Base-by-base conservation (phyloP, 2,329 filamentous ascomycete species). In the Laburnicola sp. region DNA sequence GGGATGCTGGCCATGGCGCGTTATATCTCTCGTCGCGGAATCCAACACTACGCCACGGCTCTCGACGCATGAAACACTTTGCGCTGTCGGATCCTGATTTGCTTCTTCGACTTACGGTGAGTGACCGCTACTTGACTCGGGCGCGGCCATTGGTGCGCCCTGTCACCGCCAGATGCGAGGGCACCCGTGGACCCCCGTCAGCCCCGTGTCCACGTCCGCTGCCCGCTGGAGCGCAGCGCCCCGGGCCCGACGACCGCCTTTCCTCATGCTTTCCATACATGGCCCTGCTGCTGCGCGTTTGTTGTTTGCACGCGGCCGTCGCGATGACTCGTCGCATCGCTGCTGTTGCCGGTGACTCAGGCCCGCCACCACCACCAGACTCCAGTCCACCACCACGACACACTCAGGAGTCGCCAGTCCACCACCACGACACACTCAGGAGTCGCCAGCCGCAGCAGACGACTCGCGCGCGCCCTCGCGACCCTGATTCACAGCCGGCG, bases 91-190 rank as follows among this genome's bases (percentile, higher is more conserved):
- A 36, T 54, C 47, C 56, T 64, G 64, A 67, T 64, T 65, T 64
- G 68, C 61, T 62, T 70, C 58, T 58, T 58, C 53, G 47, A 49
- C 44, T 46, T 32, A 58, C 65, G 68, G 66, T 68, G 65, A 69
- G 60, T 66, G 58, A 66, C 65, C 63, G 64, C 59, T 58, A 51
- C 54, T 65, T 63, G 54, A 54, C 52, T 52, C 55, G 53, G 56
- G 37, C 46, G 44, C 45, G 48, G 28, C 44, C 56, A 62, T 68
- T 67, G 64, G 64, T 54, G 51, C 28, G 50, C 37, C 51, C 51
- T 52, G 58, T 65, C 51, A 63, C 63, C 60, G 60, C 61, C 62
- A 56, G 62, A 63, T 64, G 52, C 48, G 43, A 53, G 51, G 58
- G 53, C 58, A 50, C 51, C 53, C 16, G 16, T 16, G 16, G 16